Conservation (phyloP, 768 basidiomycete genomes). For the Suillus spraguei region DNA sequence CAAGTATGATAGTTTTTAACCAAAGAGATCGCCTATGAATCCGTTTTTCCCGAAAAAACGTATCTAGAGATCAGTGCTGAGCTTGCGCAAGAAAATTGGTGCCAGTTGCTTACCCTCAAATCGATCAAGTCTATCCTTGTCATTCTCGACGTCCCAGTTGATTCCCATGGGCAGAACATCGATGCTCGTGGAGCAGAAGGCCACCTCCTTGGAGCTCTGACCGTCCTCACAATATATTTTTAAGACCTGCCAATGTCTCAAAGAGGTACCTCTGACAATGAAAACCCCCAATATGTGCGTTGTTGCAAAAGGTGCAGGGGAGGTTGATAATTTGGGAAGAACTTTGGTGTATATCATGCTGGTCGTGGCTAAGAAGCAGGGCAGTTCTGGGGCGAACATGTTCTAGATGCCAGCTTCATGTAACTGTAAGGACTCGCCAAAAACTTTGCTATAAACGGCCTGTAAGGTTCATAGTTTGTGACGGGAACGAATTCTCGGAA, state of each 20-base stretch:
- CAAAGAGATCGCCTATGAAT: conserved; percentile 23
- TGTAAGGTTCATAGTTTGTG: conserved; percentile 24
- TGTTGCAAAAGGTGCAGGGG: background rate
- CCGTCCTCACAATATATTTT: background rate
- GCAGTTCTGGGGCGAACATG: conserved; percentile 27
- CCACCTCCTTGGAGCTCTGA: background rate
- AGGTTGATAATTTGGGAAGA: conserved; percentile 25
- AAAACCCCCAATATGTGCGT: background rate
- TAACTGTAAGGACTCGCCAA: conserved; percentile 7
- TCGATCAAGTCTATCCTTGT: background rate
- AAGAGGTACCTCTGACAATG: no score
- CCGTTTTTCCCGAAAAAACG: conserved; percentile 17
- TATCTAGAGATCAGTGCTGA: background rate
- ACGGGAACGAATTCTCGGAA: conserved; percentile 24
- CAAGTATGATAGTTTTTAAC: conserved; percentile 20
- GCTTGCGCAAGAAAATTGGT: background rate
- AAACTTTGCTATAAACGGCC: conserved; percentile 22
- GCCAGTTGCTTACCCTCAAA: background rate
- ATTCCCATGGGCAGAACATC: background rate
- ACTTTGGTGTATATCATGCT: conserved; percentile 25
- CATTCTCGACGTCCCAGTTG: background rate
- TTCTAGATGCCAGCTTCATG: conserved; percentile 22
- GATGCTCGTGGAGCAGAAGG: background rate
- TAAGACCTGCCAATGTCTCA: background rate
- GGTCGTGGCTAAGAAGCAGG: conserved; percentile 22